Evolutionary conservation across 2,329 filamentous ascomycete species (phyloP).

Genomic region (Colletotrichum neosansevieriae): DNA sequence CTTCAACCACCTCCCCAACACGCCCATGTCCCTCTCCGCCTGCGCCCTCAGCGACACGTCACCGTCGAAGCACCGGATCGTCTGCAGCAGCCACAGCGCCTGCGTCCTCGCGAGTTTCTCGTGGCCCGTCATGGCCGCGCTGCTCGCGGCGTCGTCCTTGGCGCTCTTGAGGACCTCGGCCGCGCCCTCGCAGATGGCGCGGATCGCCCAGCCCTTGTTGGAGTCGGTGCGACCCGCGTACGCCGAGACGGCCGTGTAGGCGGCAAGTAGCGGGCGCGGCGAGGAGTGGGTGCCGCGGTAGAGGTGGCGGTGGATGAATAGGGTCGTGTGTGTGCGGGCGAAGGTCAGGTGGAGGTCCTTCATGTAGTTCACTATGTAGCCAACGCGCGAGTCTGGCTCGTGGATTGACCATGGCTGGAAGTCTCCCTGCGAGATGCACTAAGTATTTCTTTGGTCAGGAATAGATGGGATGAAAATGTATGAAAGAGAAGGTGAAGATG

Average conservation of each 20-base stretch:
- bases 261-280: constrained; percentile 54
- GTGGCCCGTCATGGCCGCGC: constrained; percentile 43
- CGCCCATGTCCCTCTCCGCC: constrained; percentile 53
- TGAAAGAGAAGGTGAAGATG: not conserved
- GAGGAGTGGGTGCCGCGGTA: constrained; percentile 52
- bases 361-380: constrained; percentile 50
- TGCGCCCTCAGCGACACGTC: constrained; percentile 55
- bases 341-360: constrained; percentile 51
- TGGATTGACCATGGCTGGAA: constrained; percentile 47
- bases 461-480: not conserved
- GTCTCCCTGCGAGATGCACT: constrained; percentile 11
- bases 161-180: constrained; percentile 49
- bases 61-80: constrained; percentile 58
- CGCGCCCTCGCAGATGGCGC: constrained; percentile 53
- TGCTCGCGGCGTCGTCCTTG: not conserved
- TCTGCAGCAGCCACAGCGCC: constrained; percentile 56
- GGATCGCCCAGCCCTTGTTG: constrained; percentile 55
- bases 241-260: constrained; percentile 54
- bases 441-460: not conserved
- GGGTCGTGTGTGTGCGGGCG: constrained; percentile 51
- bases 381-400: constrained; percentile 51
- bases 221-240: constrained; percentile 52
- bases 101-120: constrained; percentile 59
- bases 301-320: constrained; percentile 58
- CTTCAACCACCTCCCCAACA: constrained; percentile 52